Evolutionary conservation across 2,329 filamentous ascomycete species (phyloP).

Genomic region (Sporothrix brunneoviolacea): DNA sequence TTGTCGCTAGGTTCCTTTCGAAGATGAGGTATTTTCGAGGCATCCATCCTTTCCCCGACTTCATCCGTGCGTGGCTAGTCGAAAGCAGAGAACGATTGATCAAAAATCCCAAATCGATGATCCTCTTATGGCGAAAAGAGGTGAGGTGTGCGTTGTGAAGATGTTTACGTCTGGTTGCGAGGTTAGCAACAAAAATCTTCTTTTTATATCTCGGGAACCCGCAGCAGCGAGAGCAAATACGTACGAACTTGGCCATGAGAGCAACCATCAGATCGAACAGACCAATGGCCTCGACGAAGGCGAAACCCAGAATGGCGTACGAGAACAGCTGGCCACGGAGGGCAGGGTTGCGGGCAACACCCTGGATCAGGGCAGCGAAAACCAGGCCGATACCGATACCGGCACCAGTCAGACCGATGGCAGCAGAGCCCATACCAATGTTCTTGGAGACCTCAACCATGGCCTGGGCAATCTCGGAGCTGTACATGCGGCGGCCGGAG

Average conservation of each 20-base stretch:
- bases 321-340: conserved; percentile 86
- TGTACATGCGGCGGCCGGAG: conserved; percentile 67
- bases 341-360: conserved; percentile 88
- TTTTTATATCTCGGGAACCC: no score
- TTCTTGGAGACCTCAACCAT: conserved; percentile 89
- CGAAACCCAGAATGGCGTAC: conserved; percentile 59
- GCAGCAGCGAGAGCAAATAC: no score
- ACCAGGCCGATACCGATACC: conserved; percentile 95
- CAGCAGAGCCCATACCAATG: conserved; percentile 81
- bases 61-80: neutral
- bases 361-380: conserved; percentile 82
- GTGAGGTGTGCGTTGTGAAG: conserved; percentile 7
- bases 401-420: conserved; percentile 86
- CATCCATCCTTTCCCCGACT: neutral
- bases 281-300: conserved; percentile 57
- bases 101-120: conserved; percentile 14
- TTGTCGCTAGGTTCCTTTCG: conserved; percentile 12
- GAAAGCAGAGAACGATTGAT: conserved; percentile 9
- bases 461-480: conserved; percentile 80
- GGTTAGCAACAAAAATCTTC: conserved; percentile 3
- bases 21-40: conserved; percentile 9
- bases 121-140: conserved; percentile 15
- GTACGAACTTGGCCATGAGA: conserved; percentile 87
- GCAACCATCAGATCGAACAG: conserved; percentile 68
- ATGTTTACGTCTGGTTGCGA: conserved; percentile 16